phyloP scores from a whole-genome alignment of 2,329 filamentous ascomycete genomes.

The Hortaea sp. region DNA sequence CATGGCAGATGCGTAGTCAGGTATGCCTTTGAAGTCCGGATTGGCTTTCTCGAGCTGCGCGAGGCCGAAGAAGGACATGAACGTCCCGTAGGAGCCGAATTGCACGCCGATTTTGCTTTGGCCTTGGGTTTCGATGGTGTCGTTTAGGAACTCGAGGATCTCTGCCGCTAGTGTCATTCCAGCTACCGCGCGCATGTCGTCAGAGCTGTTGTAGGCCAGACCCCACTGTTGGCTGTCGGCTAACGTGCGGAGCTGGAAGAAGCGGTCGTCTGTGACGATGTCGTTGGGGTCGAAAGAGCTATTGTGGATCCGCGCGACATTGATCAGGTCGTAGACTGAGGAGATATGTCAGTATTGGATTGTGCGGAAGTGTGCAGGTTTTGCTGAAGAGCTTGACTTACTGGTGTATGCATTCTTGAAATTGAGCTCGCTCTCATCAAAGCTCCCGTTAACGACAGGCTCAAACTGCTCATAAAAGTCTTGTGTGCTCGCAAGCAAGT shows the following conservation, averaged over 20 bases:
- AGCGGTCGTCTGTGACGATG: slow-evolving; percentile 49
- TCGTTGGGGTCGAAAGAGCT: slow-evolving; percentile 45
- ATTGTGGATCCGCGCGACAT: slow-evolving; percentile 55
- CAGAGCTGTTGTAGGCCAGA: slow-evolving; percentile 64
- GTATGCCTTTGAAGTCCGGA: slow-evolving; percentile 61
- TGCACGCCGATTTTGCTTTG: slow-evolving; percentile 40
- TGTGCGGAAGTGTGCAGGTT: too few species aligned
- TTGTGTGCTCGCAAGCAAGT: slow-evolving; percentile 38
- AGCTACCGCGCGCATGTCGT: slow-evolving; percentile 35
- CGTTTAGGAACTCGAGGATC: slow-evolving; percentile 35
- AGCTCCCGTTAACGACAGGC: slow-evolving; percentile 44
- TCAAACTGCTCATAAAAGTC: slow-evolving; percentile 45
- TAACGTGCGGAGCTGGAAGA: slow-evolving; percentile 58
- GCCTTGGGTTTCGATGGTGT: slow-evolving; percentile 29
- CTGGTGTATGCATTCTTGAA: slow-evolving; percentile 59
- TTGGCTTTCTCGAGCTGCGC: slow-evolving; percentile 40
- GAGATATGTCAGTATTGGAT: background rate
- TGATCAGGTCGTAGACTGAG: slow-evolving; percentile 50
- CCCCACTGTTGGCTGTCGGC: slow-evolving; percentile 74
- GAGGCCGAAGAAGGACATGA: slow-evolving; percentile 53
- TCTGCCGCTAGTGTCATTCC: slow-evolving; percentile 40
- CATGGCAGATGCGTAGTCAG: slow-evolving; percentile 78
- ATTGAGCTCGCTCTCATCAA: slow-evolving; percentile 37
- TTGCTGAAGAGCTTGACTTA: slow-evolving; percentile 26
- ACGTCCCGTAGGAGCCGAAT: slow-evolving; percentile 53